These are phyloP conservation scores for Trichophaea hybrida DNA, from an alignment of 2,329 filamentous ascomycete species.

Conservation along the genomic window DNA sequence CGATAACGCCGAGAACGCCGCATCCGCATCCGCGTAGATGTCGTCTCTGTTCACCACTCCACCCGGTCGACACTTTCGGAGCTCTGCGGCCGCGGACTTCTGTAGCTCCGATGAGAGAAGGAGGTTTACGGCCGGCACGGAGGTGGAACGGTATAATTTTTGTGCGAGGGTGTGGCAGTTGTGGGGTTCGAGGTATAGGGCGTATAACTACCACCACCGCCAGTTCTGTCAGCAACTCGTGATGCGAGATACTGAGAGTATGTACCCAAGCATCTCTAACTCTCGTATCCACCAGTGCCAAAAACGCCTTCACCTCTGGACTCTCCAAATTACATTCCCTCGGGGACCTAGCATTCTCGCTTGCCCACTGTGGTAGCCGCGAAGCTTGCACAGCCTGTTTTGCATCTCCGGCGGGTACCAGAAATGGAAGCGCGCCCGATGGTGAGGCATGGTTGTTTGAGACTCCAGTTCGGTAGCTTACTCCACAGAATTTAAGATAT, in stretches of 20 bases:
- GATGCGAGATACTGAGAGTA: conserved; percentile 20
- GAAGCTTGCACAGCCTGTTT: conserved; percentile 13
- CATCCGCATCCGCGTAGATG: conserved; percentile 45
- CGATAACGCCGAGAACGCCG: conserved; percentile 49
- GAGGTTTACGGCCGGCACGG: conserved; percentile 47
- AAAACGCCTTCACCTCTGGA: conserved; percentile 19
- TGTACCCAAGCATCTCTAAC: conserved; percentile 76
- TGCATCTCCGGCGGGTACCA: conserved; percentile 43
- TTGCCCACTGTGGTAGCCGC: conserved; percentile 53
- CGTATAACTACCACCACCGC: conserved; percentile 45
- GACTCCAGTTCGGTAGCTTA: conserved; percentile 51
- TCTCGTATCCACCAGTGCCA: conserved; percentile 27
- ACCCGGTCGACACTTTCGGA: conserved; percentile 46
- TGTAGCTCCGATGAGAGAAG: conserved; percentile 53
- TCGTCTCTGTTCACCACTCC: conserved; percentile 41
- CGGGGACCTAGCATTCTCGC: conserved; percentile 30
- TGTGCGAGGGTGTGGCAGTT: conserved; percentile 62
- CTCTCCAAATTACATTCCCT: conserved; percentile 9
- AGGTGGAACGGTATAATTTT: conserved; percentile 46
- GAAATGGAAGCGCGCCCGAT: conserved; percentile 72
- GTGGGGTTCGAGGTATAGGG: conserved; percentile 58
- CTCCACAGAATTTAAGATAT: conserved; percentile 61
- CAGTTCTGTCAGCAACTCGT: conserved; percentile 15
- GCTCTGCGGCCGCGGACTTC: conserved; percentile 57
- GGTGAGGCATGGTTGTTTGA: conserved; percentile 92